Percentiles rank a stretch among this genome's conserved stretches.
phyloP scores from a whole-genome alignment of 768 basidiomycete genomes.

The Pholiota conissans region DNA sequence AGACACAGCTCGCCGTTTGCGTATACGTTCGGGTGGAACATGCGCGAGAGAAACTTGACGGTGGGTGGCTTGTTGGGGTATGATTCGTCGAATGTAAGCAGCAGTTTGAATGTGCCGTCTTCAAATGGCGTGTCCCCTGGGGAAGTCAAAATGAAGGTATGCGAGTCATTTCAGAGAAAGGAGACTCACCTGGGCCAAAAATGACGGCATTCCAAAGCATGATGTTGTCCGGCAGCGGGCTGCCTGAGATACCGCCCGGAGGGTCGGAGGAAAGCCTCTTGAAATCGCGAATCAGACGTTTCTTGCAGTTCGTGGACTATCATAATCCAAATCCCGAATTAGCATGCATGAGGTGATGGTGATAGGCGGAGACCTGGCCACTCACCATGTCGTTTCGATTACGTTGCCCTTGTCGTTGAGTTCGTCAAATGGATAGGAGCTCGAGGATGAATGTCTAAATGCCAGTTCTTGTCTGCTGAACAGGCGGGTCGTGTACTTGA shows the following conservation, averaged over 20 bases:
- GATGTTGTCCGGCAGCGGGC: constrained; percentile 97
- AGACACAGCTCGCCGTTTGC: constrained; percentile 97
- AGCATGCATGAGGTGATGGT: background rate
- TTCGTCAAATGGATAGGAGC: background rate
- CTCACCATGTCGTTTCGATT: background rate
- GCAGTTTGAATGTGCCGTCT: constrained; percentile 97
- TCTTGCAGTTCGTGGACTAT: constrained; percentile 93
- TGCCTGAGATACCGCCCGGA: constrained; percentile 94
- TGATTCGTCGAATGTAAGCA: constrained; percentile 94
- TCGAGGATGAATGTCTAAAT: background rate
- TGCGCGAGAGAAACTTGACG: constrained; percentile 94
- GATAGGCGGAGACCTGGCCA: background rate
- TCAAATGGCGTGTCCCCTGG: constrained; percentile 98
- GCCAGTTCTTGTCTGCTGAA: background rate
- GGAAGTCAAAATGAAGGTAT: background rate
- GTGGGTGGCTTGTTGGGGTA: constrained; percentile 99
- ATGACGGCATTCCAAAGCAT: constrained; percentile 99
- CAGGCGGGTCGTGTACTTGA: background rate
- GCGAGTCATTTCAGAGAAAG: background rate
- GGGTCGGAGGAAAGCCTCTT: constrained; percentile 94
- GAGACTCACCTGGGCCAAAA: constrained; percentile 86
- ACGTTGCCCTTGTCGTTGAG: background rate
- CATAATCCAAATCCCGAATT: background rate
- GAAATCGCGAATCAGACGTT: constrained; percentile 97
- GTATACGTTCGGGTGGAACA: constrained; percentile 99